Percentiles rank a stretch among this genome's conserved stretches.
These are phyloP conservation scores for Cryptomeria japonica DNA, from an alignment of 75 land plant genomes.

Conservation along the genomic window DNA sequence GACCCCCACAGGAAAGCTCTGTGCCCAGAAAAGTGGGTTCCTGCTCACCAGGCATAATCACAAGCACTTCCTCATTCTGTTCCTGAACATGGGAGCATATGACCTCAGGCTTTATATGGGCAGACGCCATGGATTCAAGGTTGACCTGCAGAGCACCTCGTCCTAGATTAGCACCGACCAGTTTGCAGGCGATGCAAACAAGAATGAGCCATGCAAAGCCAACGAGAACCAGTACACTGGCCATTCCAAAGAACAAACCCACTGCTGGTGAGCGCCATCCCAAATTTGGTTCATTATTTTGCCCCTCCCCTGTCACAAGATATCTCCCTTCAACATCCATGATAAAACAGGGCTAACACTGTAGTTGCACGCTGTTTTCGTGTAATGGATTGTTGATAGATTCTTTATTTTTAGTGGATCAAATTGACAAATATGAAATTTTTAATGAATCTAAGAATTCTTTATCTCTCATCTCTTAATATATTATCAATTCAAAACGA, in stretches of 20 bases:
- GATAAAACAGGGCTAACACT: too few relatives aligned
- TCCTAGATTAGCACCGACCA: background rate
- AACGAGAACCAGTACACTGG: background rate
- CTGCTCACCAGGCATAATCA: background rate
- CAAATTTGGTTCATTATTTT: background rate
- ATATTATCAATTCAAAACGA: too few relatives aligned
- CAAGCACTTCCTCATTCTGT: background rate
- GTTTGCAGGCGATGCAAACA: background rate
- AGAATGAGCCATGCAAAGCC: background rate
- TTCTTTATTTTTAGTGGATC: too few relatives aligned
- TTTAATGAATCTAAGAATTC: too few relatives aligned
- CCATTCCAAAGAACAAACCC: background rate
- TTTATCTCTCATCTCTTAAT: too few relatives aligned
- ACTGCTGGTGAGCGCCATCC: background rate
- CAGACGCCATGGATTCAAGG: background rate
- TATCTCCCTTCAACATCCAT: background rate
- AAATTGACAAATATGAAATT: too few relatives aligned
- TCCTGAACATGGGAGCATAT: background rate
- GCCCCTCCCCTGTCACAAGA: background rate
- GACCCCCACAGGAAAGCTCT: background rate
- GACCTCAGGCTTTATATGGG: background rate
- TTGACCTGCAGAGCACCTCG: background rate
- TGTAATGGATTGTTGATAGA: too few relatives aligned
- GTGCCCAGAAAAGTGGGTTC: background rate
- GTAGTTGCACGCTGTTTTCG: too few relatives aligned